Evolutionary conservation across 225 moss, liverwort and hornwort species (phyloP), one percentile per base, ranked within the genome.

Genomic region (Bryum argenteum): DNA sequence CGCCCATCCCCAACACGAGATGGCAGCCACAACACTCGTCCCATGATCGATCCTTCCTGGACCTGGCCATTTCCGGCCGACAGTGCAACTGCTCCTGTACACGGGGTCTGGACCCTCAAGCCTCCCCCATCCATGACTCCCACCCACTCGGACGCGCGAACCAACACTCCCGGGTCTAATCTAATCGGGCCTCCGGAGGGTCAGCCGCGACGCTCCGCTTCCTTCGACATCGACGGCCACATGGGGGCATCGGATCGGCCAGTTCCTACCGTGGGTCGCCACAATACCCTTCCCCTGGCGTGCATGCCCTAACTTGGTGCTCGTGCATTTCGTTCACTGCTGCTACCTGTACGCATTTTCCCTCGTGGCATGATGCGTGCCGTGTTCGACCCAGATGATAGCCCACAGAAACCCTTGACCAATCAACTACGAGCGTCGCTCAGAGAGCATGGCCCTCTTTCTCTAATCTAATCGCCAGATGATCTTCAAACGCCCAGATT

Each of bases 251-350:
- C 74, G 5, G 61, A 57, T 8, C 59, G 5, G 44, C 14, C 39
- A 58, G 38, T 54, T 21, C 24, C 57, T 10, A 38, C 41, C 1
- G 1, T 38, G 38, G 1, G 13, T 13, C 2, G 9, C 8, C 4
- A 48, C 37, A 1, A 24, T 57, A 6, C 63, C 63, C 39, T 12
- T 54, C 63, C 69, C 65, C 71, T 54, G 13, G 19, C 44, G 54
- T 11, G 54, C 65, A 39, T n/a, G 51, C 78, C 71, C 82, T 71
- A 78, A 71, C 59, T 41, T 65, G 40, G 66, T 28, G 65, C 60
- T 47, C 65, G 11, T 17, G 65, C 45, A 60, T 41, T 48, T 57
- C 56, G 22, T 61, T 20, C 8, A 47, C 69, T 33, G 61, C 56
- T 52, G 1, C 3, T 10, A 1, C 3, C 11, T 12, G 44, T 0